Conservation (phyloP, 768 basidiomycete species). For the Russula ochroleuca region DNA sequence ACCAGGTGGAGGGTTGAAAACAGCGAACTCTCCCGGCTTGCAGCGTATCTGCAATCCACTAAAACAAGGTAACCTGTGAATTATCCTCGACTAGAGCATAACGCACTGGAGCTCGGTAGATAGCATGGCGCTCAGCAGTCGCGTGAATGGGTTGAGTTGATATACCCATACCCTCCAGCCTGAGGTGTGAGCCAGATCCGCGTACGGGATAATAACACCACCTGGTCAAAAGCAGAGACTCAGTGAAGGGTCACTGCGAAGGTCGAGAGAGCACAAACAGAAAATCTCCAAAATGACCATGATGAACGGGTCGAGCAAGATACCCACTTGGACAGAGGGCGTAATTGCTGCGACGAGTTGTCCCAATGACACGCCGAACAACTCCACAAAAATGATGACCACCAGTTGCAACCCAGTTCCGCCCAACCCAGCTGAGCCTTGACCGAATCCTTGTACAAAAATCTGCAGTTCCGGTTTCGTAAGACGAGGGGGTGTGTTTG, state of each 20-base stretch:
- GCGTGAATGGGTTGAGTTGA: slow-evolving; percentile 64
- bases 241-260: not conserved
- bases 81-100: not conserved
- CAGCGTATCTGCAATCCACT: slow-evolving; percentile 65
- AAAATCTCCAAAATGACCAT: slow-evolving; percentile 61
- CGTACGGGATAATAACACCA: slow-evolving; percentile 73
- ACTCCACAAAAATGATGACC: slow-evolving; percentile 64
- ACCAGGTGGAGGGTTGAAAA: slow-evolving; percentile 67
- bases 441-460: slow-evolving; percentile 63
- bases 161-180: slow-evolving; percentile 75
- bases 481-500: not conserved
- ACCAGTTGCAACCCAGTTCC: slow-evolving; percentile 72
- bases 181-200: slow-evolving; percentile 52
- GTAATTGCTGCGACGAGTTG: slow-evolving; percentile 71
- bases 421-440: slow-evolving; percentile 54
- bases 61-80: not conserved
- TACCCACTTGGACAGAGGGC: slow-evolving; percentile 70
- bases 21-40: slow-evolving; percentile 59
- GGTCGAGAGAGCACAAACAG: slow-evolving; percentile 38
- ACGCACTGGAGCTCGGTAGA: slow-evolving; percentile 70
- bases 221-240: not conserved
- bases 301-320: slow-evolving; percentile 76
- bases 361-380: slow-evolving; percentile 69
- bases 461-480: slow-evolving; percentile 32
- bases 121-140: slow-evolving; percentile 65